phyloP scores from a whole-genome alignment of 1,284 basidiomycete species.

The Tylopilus sp. region DNA sequence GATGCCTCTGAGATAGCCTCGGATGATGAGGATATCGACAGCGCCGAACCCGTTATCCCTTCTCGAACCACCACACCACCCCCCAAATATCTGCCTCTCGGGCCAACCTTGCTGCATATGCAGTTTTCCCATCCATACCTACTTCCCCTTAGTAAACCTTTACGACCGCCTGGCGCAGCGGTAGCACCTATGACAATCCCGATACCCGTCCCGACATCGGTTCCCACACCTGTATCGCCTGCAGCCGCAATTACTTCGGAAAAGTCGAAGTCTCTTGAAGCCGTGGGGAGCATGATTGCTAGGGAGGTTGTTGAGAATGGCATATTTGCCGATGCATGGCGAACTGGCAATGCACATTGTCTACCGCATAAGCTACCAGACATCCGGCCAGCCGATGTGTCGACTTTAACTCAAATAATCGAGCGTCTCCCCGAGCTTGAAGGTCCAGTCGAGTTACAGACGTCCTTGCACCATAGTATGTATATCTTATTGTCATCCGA shows the following conservation, averaged over 20 bases:
- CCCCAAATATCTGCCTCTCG: slow-evolving; percentile 65
- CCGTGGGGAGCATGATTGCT: slow-evolving; percentile 57
- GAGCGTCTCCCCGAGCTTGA: slow-evolving; percentile 25
- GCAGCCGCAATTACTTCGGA: slow-evolving; percentile 62
- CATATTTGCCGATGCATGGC: slow-evolving; percentile 68
- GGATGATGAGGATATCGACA: slow-evolving; percentile 40
- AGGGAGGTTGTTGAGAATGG: slow-evolving; percentile 67
- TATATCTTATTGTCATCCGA: not conserved
- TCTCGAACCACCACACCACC: slow-evolving; percentile 66
- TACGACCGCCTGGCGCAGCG: slow-evolving; percentile 55
- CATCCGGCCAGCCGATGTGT: slow-evolving; percentile 58
- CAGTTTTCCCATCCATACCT: slow-evolving; percentile 62
- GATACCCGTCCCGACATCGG: slow-evolving; percentile 49
- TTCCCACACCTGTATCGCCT: slow-evolving; percentile 76
- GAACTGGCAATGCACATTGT: slow-evolving; percentile 39
- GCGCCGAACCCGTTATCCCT: slow-evolving; percentile 32
- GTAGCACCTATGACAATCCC: slow-evolving; percentile 43
- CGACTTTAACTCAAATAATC: slow-evolving; percentile 40
- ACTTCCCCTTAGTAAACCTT: slow-evolving; percentile 55
- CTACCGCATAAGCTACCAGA: slow-evolving; percentile 29
- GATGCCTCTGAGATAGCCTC: slow-evolving; percentile 39
- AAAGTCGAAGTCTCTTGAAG: slow-evolving; percentile 63
- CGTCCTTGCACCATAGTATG: slow-evolving; percentile 44
- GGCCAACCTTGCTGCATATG: slow-evolving; percentile 61
- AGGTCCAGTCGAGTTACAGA: slow-evolving; percentile 27